phyloP scores from a whole-genome alignment of 495 filamentous ascomycete species.

The Tuber aestivum region DNA sequence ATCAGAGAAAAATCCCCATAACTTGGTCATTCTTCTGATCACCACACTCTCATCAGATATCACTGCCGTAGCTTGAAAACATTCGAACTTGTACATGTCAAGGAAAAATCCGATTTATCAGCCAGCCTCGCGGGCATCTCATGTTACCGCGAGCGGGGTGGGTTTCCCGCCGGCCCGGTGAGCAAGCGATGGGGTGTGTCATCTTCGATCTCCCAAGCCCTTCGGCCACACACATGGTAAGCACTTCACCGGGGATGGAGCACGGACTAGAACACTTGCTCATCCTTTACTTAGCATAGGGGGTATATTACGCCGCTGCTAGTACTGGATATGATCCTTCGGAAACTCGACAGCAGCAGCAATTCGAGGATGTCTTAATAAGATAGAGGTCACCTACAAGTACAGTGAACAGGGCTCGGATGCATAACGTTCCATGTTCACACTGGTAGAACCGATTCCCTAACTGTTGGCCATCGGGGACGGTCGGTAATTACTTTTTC shows the following conservation, averaged over 20 bases:
- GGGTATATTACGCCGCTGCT: too few species aligned
- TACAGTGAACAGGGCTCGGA: too few species aligned
- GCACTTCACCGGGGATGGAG: background rate
- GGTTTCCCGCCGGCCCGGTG: background rate
- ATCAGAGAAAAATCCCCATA: background rate
- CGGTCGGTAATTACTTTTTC: too few species aligned
- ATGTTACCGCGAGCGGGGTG: background rate
- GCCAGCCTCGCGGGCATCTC: background rate
- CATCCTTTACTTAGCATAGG: background rate
- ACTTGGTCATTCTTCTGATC: background rate
- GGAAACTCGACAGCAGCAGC: too few species aligned
- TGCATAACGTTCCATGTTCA: too few species aligned
- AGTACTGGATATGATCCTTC: background rate
- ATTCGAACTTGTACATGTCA: background rate
- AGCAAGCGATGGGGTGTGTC: background rate
- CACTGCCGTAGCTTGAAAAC: background rate
- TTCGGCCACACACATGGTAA: background rate
- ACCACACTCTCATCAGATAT: background rate
- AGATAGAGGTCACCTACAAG: background rate
- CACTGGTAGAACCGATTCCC: background rate
- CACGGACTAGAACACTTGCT: background rate
- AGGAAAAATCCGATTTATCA: background rate
- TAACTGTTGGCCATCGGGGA: background rate
- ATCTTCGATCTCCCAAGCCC: background rate
- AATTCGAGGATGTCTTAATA: background rate